A percentile compares a stretch with the other conserved stretches of the same genome.
Evolutionary conservation across 768 basidiomycete species (phyloP).

Genomic region (Lyophyllum decastes): DNA sequence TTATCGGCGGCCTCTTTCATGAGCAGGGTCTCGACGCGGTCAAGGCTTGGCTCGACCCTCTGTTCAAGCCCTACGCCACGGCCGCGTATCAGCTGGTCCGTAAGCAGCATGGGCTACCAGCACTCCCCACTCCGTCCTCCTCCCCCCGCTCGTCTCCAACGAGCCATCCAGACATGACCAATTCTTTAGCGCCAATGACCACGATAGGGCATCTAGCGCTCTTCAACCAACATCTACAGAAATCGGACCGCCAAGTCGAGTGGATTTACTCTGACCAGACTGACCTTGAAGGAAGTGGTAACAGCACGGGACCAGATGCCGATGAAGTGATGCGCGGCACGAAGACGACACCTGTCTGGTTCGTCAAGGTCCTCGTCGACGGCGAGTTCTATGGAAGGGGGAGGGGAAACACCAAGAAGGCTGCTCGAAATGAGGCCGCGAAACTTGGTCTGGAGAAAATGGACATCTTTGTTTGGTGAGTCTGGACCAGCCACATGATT

Average conservation of each 20-base stretch:
- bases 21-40: slow-evolving; percentile 66
- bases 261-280: slow-evolving; percentile 58
- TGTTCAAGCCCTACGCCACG: slow-evolving; percentile 64
- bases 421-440: slow-evolving; percentile 80
- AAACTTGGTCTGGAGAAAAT: slow-evolving; percentile 66
- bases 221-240: slow-evolving; percentile 79
- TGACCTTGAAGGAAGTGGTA: slow-evolving; percentile 20
- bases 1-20: slow-evolving; percentile 74
- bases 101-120: slow-evolving; percentile 64
- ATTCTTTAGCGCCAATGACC: slow-evolving; percentile 22
- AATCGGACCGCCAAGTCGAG: slow-evolving; percentile 56
- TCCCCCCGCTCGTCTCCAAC: slow-evolving; percentile 22
- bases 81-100: slow-evolving; percentile 68
- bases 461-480: slow-evolving; percentile 56
- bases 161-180: slow-evolving; percentile 17
- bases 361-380: slow-evolving; percentile 62
- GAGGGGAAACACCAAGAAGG: slow-evolving; percentile 74
- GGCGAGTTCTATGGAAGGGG: slow-evolving; percentile 62
- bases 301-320: slow-evolving; percentile 20
- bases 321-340: slow-evolving; percentile 38
- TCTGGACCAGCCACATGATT: slow-evolving; percentile 7
- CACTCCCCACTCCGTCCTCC: slow-evolving; percentile 26
- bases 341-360: slow-evolving; percentile 78
- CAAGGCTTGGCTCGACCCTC: slow-evolving; percentile 56
- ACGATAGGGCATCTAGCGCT: slow-evolving; percentile 69